Conservation (phyloP, 129 eudicot genomes). For the Lactuca sativa region DNA sequence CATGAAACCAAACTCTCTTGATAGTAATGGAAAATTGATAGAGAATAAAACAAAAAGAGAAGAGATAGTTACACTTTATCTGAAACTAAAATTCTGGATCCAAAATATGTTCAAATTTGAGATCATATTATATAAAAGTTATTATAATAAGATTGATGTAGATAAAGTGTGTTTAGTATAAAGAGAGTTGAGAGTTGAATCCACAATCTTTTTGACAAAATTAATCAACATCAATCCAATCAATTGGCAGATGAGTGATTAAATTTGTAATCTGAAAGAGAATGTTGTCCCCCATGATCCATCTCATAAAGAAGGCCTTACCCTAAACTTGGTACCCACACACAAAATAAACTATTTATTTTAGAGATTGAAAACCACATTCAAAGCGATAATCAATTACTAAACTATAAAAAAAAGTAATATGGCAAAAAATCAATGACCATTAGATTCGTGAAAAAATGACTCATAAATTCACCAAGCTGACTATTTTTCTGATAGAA, state of each 20-base stretch:
- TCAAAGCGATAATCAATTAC: background rate
- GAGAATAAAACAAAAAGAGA: constrained; percentile 2
- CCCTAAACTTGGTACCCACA: constrained; percentile 7
- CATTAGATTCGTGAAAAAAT: no score
- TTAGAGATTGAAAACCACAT: constrained; percentile 1
- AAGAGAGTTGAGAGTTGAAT: constrained; percentile 13
- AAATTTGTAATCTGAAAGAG: constrained; percentile 33
- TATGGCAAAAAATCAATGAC: background rate
- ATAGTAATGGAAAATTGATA: background rate
- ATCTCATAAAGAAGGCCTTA: background rate
- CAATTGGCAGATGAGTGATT: constrained; percentile 19
- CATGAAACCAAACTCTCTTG: constrained; percentile 5
- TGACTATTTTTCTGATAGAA: background rate
- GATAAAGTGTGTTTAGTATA: constrained; percentile 19
- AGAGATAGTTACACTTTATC: background rate
- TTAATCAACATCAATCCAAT: constrained; percentile 18
- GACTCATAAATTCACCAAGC: no score
- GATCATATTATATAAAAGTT: constrained; percentile 8
- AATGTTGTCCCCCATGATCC: constrained; percentile 42
- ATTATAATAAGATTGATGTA: constrained; percentile 5
- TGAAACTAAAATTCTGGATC: background rate
- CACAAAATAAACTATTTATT: background rate
- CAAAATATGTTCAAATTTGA: background rate
- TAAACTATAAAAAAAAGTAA: no score
- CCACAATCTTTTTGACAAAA: constrained; percentile 23